Evolutionary conservation across 2,329 filamentous ascomycete genomes (phyloP), one percentile per base, ranked within the genome.

Genomic region (Neofusicoccum parvum): DNA sequence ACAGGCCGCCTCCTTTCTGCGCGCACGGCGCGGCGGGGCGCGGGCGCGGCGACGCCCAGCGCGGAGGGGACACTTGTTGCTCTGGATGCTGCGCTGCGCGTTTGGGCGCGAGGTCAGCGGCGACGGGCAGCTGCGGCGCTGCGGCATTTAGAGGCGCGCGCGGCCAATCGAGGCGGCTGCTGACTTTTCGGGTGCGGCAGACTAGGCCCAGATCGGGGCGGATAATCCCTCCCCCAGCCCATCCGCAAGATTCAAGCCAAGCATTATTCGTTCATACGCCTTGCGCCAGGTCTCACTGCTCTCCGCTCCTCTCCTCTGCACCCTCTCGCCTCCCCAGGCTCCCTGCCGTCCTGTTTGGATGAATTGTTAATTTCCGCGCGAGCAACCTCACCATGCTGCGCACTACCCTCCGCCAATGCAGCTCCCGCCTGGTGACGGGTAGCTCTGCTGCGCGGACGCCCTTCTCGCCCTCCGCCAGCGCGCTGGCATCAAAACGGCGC

Each of bases 361-460:
- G 64, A 60, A 60, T 62, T 65, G 54, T 65, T 65, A 65, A 62
- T 51, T 14, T 17, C 15, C 34, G 64, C 64, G 65, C 70, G 64
- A 62, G 70, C 71, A 70, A 69, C 74, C 76, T 78, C 81, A 85
- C 79, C 82, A 92, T 92, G 90, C 85, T 92, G 85, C 88, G 89
- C 82, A 86, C 85, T 78, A 87, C 88, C 71, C 80, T 92, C 71
- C 84, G 85, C 73, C 85, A 85, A 80, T 87, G 87, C 79, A 85
- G 87, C 82, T 84, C 84, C 76, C 86, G 86, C 82, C 85, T 91
- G 80, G 78, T 87, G 62, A 80, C 81, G 17, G 56, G 45, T 75
- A 83, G 83, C 80, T 82, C 81, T 77, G 79, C 77, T 70, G 72
- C 76, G 71, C 79, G 74, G 73, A 77, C 80, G 73, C 75, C 72